Evolutionary conservation across 208 protist species (phyloP).

Genomic region (Leishmania martiniquensis): DNA sequence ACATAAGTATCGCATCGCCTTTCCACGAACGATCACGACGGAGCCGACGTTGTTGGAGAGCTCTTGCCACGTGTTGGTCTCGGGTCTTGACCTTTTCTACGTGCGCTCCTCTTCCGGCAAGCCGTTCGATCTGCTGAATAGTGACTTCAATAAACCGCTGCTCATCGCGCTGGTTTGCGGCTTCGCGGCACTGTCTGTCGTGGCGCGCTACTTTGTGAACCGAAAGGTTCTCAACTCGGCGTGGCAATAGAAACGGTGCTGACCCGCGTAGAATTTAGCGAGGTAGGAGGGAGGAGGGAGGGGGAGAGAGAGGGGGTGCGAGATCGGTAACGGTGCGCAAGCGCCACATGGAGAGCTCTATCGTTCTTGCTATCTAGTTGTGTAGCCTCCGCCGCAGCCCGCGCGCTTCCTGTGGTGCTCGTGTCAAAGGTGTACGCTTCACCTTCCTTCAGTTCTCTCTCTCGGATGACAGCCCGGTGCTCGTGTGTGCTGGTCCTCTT

Average conservation of each 20-base stretch:
- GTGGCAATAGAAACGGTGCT: slow-evolving; percentile 61
- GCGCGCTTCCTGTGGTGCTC: neutral
- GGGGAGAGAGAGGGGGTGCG: no score
- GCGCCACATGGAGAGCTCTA: neutral
- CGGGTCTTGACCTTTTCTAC: slow-evolving; percentile 92
- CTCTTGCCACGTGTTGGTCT: slow-evolving; percentile 84
- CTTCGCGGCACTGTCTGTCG: slow-evolving; percentile 63
- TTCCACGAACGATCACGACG: slow-evolving; percentile 59
- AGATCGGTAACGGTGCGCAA: neutral
- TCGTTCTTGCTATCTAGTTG: neutral
- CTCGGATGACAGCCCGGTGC: no score
- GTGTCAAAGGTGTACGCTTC: neutral
- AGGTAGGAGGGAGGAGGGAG: neutral
- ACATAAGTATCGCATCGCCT: slow-evolving; percentile 74
- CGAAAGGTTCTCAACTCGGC: slow-evolving; percentile 65
- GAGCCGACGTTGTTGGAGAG: slow-evolving; percentile 84
- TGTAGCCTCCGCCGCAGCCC: neutral
- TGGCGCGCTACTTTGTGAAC: slow-evolving; percentile 74
- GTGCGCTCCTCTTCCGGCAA: slow-evolving; percentile 87
- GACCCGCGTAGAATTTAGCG: neutral
- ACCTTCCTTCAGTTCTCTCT: neutral
- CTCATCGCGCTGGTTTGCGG: slow-evolving; percentile 68
- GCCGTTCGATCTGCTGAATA: slow-evolving; percentile 92
- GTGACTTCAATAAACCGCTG: slow-evolving; percentile 90
- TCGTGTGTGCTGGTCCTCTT: neutral